Base-by-base conservation (phyloP, 1,284 basidiomycete genomes). In the Sporisorium scitamineum region DNA sequence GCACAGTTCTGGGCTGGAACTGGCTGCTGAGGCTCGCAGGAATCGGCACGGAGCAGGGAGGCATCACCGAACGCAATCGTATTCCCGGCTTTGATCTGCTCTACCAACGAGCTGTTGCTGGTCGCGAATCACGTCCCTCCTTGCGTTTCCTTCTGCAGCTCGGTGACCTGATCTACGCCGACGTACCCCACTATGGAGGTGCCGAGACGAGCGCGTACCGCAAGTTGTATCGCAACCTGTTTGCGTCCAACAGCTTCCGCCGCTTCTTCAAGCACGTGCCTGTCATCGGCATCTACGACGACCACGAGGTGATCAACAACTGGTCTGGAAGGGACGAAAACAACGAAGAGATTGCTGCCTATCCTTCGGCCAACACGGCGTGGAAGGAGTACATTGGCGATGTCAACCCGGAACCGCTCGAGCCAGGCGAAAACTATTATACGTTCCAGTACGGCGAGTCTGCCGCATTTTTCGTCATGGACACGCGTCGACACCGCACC, bases 401-500 rank as follows among this genome's bases (percentile, higher is more conserved):
- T 27, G 89, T 88, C 13, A 94, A 93, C 82, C 91, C 90, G 70
- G 89, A 91, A 61, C 81, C 90, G 70, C 79, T 59, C 9, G 62
- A 77, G 27, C 77, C 86, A 6, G 89, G 88, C 29, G 87, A 88
- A 54, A 88, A 90, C 79, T 92, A 91, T 82, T 92, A 89, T 78
- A 79, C 80, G 18, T 82, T 85, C 74, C 74, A 75, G 31, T 79
- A 81, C 60, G 82, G 82, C 48, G 76, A 78, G 31, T 67, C 73
- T 39, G 76, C 74, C 3, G 91, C 91, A 0, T 94, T 92, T 85
- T 94, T 94, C 85, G 92, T 93, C 27, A 87, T 92, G 87, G 93
- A 94, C 86, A 92, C 91, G 7, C 88, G 92, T 14, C 88, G 89
- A 16, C 89, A 92, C 80, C 89, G 92, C 32, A 89, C 89, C 20